These are phyloP conservation scores for Lepidopterella palustris DNA, from an alignment of 495 filamentous ascomycete species.

Conservation along the genomic window DNA sequence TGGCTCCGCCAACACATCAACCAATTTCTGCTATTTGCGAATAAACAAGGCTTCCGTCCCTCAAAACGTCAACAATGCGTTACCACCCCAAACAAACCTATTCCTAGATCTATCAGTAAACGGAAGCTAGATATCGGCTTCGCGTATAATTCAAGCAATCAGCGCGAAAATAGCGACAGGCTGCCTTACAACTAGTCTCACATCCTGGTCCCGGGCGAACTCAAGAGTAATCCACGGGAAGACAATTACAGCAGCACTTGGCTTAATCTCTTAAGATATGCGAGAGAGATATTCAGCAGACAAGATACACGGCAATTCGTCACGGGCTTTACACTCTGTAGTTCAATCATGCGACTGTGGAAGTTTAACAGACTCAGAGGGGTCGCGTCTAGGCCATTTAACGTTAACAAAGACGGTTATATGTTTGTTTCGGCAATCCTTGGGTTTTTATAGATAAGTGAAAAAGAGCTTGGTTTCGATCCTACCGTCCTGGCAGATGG, in stretches of 20 bases:
- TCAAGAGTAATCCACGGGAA: not conserved
- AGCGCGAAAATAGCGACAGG: too few relatives aligned
- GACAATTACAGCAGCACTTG: not conserved
- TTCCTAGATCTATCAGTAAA: too few relatives aligned
- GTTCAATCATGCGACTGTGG: conserved; percentile 23
- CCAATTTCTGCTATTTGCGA: conserved; percentile 11
- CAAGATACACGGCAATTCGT: not conserved
- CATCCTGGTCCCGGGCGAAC: not conserved
- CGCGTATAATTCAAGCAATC: too few relatives aligned
- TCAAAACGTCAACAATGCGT: conserved; percentile 13
- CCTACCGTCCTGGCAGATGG: not conserved
- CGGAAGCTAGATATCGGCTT: too few relatives aligned
- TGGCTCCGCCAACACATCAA: conserved; percentile 10
- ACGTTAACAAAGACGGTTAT: not conserved
- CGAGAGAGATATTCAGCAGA: not conserved
- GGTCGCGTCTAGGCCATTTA: not conserved
- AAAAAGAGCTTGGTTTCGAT: not conserved
- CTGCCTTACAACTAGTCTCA: not conserved
- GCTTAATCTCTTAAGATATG: not conserved
- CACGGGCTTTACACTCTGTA: conserved; percentile 25
- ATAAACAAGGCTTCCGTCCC: conserved; percentile 13
- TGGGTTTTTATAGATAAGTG: not conserved
- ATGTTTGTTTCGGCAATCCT: not conserved
- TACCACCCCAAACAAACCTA: too few relatives aligned
- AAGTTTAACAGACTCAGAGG: conserved; percentile 4